phyloP scores from a whole-genome alignment of 177 flowering plant species.

The Telopea speciosissima region DNA sequence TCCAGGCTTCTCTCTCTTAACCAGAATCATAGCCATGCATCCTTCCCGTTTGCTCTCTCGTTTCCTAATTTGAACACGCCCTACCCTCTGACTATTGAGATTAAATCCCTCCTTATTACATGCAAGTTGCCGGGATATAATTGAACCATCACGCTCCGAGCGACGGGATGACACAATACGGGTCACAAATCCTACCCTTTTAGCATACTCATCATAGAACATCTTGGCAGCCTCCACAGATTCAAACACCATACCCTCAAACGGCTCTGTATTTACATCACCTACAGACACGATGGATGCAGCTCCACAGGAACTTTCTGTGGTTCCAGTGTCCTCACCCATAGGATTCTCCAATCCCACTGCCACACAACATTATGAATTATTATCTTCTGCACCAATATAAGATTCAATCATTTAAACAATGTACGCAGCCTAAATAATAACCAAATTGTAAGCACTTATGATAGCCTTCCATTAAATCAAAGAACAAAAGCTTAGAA shows the following conservation, averaged over 20 bases:
- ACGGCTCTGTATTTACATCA: conserved; percentile 26
- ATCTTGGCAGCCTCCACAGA: conserved; percentile 40
- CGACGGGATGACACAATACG: conserved; percentile 14
- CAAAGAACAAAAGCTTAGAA: neutral
- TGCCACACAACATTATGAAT: conserved; percentile 2
- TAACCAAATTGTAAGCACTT: too few species aligned
- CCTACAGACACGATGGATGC: conserved; percentile 11
- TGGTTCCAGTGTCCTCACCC: conserved; percentile 13
- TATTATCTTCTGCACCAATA: neutral
- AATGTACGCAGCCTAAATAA: neutral
- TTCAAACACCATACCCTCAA: conserved; percentile 43
- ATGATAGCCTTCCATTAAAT: neutral
- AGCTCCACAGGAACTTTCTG: conserved; percentile 18
- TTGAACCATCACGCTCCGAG: conserved; percentile 15
- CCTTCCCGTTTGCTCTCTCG: conserved; percentile 30
- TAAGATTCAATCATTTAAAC: too few species aligned
- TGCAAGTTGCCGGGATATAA: conserved; percentile 12
- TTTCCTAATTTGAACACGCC: conserved; percentile 11
- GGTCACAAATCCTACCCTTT: conserved; percentile 30
- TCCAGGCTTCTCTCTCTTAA: conserved; percentile 31
- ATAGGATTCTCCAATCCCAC: conserved; percentile 13
- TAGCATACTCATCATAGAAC: conserved; percentile 43
- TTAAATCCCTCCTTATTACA: conserved; percentile 22
- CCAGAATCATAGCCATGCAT: conserved; percentile 36
- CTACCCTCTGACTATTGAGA: conserved; percentile 5